phyloP scores from a whole-genome alignment of 106 monocot species.

The Acorus gramineus region DNA sequence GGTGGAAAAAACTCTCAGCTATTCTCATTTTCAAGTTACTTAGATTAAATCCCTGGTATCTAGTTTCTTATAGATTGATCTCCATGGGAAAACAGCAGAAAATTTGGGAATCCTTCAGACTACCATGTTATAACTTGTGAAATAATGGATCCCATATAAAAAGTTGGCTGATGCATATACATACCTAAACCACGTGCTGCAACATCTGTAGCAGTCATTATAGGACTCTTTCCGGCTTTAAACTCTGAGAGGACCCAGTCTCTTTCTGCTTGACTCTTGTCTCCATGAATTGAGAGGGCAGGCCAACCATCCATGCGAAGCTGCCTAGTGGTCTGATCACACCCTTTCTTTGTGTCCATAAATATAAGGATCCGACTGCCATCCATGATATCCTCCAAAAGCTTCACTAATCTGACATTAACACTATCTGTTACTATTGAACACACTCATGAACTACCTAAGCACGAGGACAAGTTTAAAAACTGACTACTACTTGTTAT shows the following conservation, averaged over 20 bases:
- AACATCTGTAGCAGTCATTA: constrained; percentile 99
- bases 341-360: constrained; percentile 93
- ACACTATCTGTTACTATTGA: neutral
- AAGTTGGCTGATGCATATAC: neutral
- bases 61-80: too few relatives aligned
- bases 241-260: constrained; percentile 99
- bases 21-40: too few relatives aligned
- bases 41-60: too few relatives aligned
- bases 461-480: neutral
- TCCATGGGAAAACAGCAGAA: too few relatives aligned
- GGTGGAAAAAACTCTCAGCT: too few relatives aligned
- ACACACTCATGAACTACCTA: neutral
- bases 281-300: constrained; percentile 90
- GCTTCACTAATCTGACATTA: constrained; percentile 62
- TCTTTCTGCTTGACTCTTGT: constrained; percentile 94
- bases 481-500: constrained; percentile 71
- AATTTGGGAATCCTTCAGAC: too few relatives aligned
- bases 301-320: constrained; percentile 92
- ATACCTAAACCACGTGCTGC: constrained; percentile 96
- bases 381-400: constrained; percentile 97
- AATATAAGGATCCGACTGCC: constrained; percentile 90
- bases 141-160: too few relatives aligned
- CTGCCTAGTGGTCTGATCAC: constrained; percentile 88
- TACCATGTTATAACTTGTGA: too few relatives aligned
- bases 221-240: constrained; percentile 90